A percentile compares a stretch with the other conserved stretches of the same genome.
These are phyloP conservation scores for Sarocladiaceae sp. DNA, from an alignment of 2,329 filamentous ascomycete genomes.

Conservation along the genomic window DNA sequence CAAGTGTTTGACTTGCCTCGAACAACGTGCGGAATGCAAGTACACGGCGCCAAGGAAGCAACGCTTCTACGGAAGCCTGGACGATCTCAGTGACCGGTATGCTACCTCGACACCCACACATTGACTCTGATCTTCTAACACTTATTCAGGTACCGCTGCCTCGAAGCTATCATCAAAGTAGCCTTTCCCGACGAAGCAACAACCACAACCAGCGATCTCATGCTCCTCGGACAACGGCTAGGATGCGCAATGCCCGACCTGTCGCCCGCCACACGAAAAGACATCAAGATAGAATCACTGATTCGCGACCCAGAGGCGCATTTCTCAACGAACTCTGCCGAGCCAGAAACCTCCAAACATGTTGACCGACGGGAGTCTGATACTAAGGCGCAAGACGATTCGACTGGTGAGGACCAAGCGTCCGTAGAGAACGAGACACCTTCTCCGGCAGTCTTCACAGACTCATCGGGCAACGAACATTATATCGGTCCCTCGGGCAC, in stretches of 20 bases:
- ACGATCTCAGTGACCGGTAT: conserved; percentile 31
- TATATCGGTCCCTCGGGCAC: conserved; percentile 34
- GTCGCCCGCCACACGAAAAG: conserved; percentile 14
- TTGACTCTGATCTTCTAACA: neutral
- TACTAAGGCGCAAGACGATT: neutral
- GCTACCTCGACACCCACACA: conserved; percentile 7
- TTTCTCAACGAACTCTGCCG: neutral
- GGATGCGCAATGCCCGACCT: conserved; percentile 30
- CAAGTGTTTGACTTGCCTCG: conserved; percentile 27
- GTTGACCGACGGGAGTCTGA: neutral
- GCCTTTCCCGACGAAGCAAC: conserved; percentile 27
- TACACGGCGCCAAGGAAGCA: conserved; percentile 31
- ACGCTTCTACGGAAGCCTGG: conserved; percentile 32
- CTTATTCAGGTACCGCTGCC: conserved; percentile 24
- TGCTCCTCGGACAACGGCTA: conserved; percentile 23
- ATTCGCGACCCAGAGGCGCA: conserved; percentile 10
- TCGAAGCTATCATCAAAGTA: conserved; percentile 30
- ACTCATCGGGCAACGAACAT: conserved; percentile 29
- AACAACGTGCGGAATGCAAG: conserved; percentile 27
- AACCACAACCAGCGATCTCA: conserved; percentile 24
- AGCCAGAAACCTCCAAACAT: neutral
- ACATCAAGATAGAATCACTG: conserved; percentile 16
- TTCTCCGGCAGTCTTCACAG: conserved; percentile 12
- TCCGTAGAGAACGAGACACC: conserved; percentile 1
- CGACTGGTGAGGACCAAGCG: neutral